Evolutionary conservation across 169 alveolate genomes (phyloP).

Genomic region (Cryptosporidium xiaoi): DNA sequence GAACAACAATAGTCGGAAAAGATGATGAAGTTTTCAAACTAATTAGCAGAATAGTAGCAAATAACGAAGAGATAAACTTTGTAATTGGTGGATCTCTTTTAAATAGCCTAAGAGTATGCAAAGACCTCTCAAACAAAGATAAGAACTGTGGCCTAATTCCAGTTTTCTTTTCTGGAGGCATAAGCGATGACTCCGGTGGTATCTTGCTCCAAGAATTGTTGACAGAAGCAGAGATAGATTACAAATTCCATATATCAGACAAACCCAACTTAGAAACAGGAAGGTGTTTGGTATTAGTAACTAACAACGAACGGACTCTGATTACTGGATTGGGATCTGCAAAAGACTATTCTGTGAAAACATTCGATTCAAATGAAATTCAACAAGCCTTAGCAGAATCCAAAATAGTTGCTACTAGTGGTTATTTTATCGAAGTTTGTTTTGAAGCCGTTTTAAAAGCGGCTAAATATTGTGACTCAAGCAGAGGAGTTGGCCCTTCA

Average conservation of each 20-base stretch:
- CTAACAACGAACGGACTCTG: constrained; percentile 53
- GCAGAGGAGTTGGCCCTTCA: background rate
- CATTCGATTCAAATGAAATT: constrained; percentile 19
- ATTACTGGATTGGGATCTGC: constrained; percentile 64
- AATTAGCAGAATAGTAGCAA: constrained; percentile 10
- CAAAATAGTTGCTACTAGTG: constrained; percentile 57
- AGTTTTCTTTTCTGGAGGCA: constrained; percentile 60
- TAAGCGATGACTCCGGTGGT: constrained; percentile 58
- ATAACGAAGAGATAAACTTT: constrained; percentile 48
- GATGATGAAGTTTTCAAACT: constrained; percentile 58
- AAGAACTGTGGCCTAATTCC: constrained; percentile 3
- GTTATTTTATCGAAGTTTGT: constrained; percentile 67
- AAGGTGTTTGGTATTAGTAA: constrained; percentile 51
- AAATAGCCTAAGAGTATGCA: constrained; percentile 55
- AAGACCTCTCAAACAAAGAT: constrained; percentile 35
- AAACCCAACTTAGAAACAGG: constrained; percentile 44
- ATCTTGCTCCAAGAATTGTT: constrained; percentile 55
- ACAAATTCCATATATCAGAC: constrained; percentile 34
- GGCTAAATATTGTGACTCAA: constrained; percentile 8
- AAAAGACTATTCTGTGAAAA: constrained; percentile 29
- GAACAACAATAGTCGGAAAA: constrained; percentile 44
- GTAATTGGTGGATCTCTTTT: constrained; percentile 71
- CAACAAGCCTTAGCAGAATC: constrained; percentile 19
- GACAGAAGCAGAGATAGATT: constrained; percentile 16
- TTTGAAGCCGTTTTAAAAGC: constrained; percentile 44